Evolutionary conservation across 306 rosid genomes (phyloP).

Genomic region (Pyrus pyrifolia): DNA sequence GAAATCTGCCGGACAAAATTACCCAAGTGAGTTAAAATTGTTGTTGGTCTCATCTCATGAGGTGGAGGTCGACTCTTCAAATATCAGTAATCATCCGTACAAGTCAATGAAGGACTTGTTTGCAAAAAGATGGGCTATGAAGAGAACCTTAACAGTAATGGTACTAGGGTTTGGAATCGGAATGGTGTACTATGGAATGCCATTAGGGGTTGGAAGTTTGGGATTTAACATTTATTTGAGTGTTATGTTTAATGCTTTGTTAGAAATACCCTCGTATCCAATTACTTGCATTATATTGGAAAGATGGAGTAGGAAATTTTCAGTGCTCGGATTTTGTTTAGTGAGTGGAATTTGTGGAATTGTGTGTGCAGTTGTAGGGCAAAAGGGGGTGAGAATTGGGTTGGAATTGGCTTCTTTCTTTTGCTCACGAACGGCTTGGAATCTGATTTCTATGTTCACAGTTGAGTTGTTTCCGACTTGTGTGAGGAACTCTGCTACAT

Average conservation of each 20-base stretch:
- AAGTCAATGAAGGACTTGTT: constrained; percentile 10
- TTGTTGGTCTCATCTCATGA: background rate
- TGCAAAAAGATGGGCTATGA: constrained; percentile 20
- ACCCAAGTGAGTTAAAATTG: background rate
- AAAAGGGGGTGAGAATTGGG: constrained; percentile 4
- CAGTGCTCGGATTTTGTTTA: constrained; percentile 1
- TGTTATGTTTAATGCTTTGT: constrained; percentile 26
- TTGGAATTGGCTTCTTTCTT: constrained; percentile 30
- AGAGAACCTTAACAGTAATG: constrained; percentile 1
- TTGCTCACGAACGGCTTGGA: constrained; percentile 14
- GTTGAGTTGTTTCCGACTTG: constrained; percentile 42
- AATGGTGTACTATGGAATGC: constrained; percentile 42
- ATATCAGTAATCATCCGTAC: constrained; percentile 1
- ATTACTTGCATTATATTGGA: constrained; percentile 5
- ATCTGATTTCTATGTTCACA: constrained; percentile 26
- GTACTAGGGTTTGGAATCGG: constrained; percentile 21
- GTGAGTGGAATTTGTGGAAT: constrained; percentile 8
- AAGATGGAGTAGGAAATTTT: constrained; percentile 9
- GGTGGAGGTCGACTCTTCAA: background rate
- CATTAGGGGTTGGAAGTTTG: constrained; percentile 30
- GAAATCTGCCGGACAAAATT: background rate
- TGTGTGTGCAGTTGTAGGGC: background rate
- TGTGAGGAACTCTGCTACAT: constrained; percentile 41
- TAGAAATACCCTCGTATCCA: constrained; percentile 33
- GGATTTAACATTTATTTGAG: constrained; percentile 31